A percentile compares a stretch with the other conserved stretches of the same genome.
Evolutionary conservation across 768 basidiomycete species (phyloP).

Genomic region (Leccinum obscurum): DNA sequence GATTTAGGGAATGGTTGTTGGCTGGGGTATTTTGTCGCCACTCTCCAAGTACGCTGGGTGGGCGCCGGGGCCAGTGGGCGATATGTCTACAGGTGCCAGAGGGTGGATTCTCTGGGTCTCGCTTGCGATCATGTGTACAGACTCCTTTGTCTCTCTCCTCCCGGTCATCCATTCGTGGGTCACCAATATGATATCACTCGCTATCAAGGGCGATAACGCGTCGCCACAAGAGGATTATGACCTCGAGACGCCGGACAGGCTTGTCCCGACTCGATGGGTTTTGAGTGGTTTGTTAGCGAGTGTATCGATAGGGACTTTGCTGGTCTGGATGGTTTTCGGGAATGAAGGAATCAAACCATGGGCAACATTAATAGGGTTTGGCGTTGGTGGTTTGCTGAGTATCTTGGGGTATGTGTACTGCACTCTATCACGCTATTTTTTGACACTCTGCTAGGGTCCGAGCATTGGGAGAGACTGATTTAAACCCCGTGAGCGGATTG

Average conservation of each 20-base stretch:
- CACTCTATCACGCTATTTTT: background rate
- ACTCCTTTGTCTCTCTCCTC: conserved; percentile 82
- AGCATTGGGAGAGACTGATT: conserved; percentile 93
- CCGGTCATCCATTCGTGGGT: conserved; percentile 66
- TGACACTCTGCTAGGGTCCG: conserved; percentile 60
- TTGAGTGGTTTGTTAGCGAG: conserved; percentile 61
- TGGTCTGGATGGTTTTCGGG: conserved; percentile 91
- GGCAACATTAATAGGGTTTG: conserved; percentile 87
- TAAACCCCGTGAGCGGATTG: conserved; percentile 89
- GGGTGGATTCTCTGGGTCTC: conserved; percentile 98
- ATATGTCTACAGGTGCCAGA: conserved; percentile 85
- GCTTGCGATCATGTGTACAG: conserved; percentile 93
- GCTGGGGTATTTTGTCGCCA: conserved; percentile 94
- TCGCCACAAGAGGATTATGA: conserved; percentile 50
- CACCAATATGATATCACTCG: conserved; percentile 32
- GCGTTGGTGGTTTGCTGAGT: conserved; percentile 80
- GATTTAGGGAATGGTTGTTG: conserved; percentile 87
- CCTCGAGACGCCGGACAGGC: conserved; percentile 72
- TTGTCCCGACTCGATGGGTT: conserved; percentile 84
- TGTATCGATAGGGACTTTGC: conserved; percentile 64
- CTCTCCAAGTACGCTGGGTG: conserved; percentile 79
- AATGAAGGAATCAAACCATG: conserved; percentile 91
- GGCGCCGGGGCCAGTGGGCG: conserved; percentile 91
- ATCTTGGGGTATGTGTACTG: conserved; percentile 70
- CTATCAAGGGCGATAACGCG: conserved; percentile 27